phyloP scores from a whole-genome alignment of 768 basidiomycete genomes.

The Astraeus odoratus region DNA sequence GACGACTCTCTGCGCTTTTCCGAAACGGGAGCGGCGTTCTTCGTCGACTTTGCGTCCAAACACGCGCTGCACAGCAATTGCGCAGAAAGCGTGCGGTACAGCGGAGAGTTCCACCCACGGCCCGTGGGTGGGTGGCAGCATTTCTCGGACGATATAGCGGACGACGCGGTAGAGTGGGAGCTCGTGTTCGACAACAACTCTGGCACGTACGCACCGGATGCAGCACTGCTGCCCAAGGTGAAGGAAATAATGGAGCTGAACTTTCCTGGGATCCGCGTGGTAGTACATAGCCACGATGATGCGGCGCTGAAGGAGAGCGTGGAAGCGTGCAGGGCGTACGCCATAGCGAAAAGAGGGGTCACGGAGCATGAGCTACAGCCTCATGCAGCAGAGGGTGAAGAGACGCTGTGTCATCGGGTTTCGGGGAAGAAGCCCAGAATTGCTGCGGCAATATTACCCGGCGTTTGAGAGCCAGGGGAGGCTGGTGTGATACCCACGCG shows the following conservation, averaged over 20 bases:
- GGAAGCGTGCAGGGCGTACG: conserved; percentile 65
- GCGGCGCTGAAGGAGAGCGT: conserved; percentile 48
- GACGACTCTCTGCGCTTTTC: conserved; percentile 78
- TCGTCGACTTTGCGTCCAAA: conserved; percentile 81
- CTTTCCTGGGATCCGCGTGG: conserved; percentile 56
- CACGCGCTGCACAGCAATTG: conserved; percentile 82
- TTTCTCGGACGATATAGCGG: conserved; percentile 49
- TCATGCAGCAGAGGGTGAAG: conserved; percentile 47
- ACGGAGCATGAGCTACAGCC: conserved; percentile 58
- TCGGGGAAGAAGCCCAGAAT: conserved; percentile 3
- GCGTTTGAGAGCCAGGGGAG: conserved; percentile 6
- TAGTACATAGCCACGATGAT: conserved; percentile 50
- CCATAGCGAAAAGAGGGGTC: conserved; percentile 52
- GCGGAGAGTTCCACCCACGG: conserved; percentile 75
- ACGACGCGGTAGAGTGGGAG: conserved; percentile 65
- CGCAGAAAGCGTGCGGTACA: conserved; percentile 56
- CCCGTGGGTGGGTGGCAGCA: conserved; percentile 60
- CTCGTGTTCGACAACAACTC: conserved; percentile 82
- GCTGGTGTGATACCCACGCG: no score
- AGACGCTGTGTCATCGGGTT: conserved; percentile 37
- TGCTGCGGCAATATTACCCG: conserved; percentile 3
- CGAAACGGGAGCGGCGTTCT: conserved; percentile 82
- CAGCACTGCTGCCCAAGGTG: conserved; percentile 50
- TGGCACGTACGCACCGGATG: conserved; percentile 78
- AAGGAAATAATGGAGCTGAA: conserved; percentile 64